Conservation (phyloP, 164 flowering plant species). For the Aristolochia fimbriata region DNA sequence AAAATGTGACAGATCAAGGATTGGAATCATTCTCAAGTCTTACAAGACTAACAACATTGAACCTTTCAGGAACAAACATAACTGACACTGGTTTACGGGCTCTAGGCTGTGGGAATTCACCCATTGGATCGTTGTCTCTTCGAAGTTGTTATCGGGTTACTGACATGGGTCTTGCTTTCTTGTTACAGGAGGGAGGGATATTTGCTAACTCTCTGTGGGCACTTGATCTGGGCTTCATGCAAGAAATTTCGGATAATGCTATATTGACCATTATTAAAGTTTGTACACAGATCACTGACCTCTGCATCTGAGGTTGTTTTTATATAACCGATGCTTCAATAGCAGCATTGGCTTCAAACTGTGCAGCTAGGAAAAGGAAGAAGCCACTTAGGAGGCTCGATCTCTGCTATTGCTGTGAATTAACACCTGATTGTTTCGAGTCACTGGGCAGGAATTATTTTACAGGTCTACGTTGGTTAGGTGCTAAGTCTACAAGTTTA, state of each 20-base stretch:
- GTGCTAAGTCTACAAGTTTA: slow-evolving; percentile 24
- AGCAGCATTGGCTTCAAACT: slow-evolving; percentile 16
- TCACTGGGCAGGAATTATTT: slow-evolving; percentile 19
- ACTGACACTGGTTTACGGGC: slow-evolving; percentile 29
- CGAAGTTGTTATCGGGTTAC: slow-evolving; percentile 38
- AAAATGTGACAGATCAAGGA: slow-evolving; percentile 29
- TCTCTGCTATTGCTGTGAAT: slow-evolving; percentile 25
- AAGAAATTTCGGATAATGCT: slow-evolving; percentile 29
- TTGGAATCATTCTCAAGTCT: slow-evolving; percentile 21
- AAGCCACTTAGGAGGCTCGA: slow-evolving; percentile 28
- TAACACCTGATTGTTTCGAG: slow-evolving; percentile 13
- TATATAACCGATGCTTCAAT: slow-evolving; percentile 29
- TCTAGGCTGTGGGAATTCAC: slow-evolving; percentile 20
- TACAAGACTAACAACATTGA: slow-evolving; percentile 16
- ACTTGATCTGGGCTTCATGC: slow-evolving; percentile 36
- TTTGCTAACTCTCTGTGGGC: slow-evolving; percentile 19
- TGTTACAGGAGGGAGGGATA: slow-evolving; percentile 19
- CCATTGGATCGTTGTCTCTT: slow-evolving; percentile 23
- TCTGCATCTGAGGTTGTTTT: slow-evolving; percentile 27
- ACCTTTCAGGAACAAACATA: slow-evolving; percentile 31
- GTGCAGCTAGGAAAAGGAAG: slow-evolving; percentile 5
- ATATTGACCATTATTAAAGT: slow-evolving; percentile 12
- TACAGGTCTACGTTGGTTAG: slow-evolving; percentile 35
- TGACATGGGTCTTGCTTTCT: slow-evolving; percentile 26
- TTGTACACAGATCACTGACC: slow-evolving; percentile 20